Evolutionary conservation across 2,329 filamentous ascomycete species (phyloP).

Genomic region (Drechslera avenae): DNA sequence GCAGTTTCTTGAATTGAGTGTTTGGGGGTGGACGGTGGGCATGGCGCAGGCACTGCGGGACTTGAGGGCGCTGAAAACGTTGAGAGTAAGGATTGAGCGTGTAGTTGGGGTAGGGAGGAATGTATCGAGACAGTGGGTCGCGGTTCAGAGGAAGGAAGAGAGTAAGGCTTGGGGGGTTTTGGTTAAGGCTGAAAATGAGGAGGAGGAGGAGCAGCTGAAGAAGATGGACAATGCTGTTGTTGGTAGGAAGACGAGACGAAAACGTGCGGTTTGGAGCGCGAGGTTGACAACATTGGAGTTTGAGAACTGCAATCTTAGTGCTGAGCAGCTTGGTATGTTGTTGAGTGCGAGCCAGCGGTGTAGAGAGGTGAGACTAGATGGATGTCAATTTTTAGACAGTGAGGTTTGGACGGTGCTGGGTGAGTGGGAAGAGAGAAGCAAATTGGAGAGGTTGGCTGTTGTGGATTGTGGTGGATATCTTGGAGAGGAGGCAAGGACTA

Average conservation of each 20-base stretch:
- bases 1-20: conserved; percentile 32
- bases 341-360: conserved; percentile 22
- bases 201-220: too few species aligned
- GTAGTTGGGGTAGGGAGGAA: conserved; percentile 15
- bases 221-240: too few species aligned
- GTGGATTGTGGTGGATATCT: conserved; percentile 30
- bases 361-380: conserved; percentile 29
- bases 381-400: conserved; percentile 23
- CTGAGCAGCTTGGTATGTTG: conserved; percentile 23
- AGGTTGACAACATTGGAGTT: conserved; percentile 28
- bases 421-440: conserved; percentile 22
- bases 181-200: too few species aligned
- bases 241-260: too few species aligned
- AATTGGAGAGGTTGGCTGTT: conserved; percentile 26
- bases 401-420: conserved; percentile 30
- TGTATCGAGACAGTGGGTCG: conserved; percentile 15
- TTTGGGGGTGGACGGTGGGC: conserved; percentile 36
- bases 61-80: conserved; percentile 25
- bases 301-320: conserved; percentile 28
- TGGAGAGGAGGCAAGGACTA: conserved; percentile 11
- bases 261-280: conserved; percentile 16
- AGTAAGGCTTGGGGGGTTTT: conserved; percentile 28
- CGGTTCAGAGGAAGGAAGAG: conserved; percentile 15
- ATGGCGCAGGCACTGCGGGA: conserved; percentile 31
- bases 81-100: conserved; percentile 36